These are phyloP conservation scores for Mucor lusitanicus DNA, from an alignment of 371 early-diverging fungal genomes.

Conservation along the genomic window DNA sequence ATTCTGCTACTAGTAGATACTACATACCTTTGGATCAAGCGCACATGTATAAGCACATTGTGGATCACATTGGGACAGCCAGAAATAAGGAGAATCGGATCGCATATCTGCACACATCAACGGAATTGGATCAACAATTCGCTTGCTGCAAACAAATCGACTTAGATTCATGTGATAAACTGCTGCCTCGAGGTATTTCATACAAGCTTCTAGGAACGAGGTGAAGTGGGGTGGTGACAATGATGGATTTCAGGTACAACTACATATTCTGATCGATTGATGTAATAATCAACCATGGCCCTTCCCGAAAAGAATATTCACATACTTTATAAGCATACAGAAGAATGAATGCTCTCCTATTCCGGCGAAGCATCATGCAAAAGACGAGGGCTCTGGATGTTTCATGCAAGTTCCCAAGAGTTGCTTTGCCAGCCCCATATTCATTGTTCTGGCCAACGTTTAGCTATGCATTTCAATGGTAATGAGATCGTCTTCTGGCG, in stretches of 20 bases:
- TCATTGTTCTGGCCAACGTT: neutral
- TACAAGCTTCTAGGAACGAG: neutral
- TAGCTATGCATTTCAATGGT: neutral
- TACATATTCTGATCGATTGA: neutral
- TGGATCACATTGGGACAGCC: neutral
- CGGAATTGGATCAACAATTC: neutral
- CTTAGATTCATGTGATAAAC: neutral
- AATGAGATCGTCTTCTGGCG: neutral
- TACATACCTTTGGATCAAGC: neutral
- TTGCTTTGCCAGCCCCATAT: neutral
- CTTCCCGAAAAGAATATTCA: neutral
- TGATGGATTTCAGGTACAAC: neutral
- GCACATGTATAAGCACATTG: neutral
- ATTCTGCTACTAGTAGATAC: too few species aligned
- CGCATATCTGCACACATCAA: neutral
- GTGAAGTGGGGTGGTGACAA: neutral
- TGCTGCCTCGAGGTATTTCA: neutral
- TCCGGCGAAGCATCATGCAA: neutral
- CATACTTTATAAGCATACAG: neutral
- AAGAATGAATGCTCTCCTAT: neutral
- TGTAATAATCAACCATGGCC: neutral
- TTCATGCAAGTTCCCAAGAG: neutral
- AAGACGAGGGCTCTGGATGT: neutral
- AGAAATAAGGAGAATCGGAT: neutral
- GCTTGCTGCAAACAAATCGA: neutral